Evolutionary conservation across 352 stramenopile species (phyloP), one percentile per base, ranked within the genome.

Genomic region (Globisporangium paroecandrum): DNA sequence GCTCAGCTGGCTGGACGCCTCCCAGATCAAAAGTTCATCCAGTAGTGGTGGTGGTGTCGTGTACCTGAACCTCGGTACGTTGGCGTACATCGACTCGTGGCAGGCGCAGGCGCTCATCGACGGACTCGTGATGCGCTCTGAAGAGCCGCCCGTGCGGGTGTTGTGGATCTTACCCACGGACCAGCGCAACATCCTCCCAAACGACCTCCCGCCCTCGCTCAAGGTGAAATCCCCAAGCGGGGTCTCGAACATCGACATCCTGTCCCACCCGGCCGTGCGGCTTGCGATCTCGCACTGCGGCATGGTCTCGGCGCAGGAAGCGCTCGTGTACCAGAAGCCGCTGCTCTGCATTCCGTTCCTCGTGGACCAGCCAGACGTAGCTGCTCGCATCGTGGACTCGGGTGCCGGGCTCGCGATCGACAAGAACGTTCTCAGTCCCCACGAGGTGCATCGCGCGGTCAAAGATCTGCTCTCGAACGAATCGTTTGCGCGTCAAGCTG

Each of bases 341-440:
- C 65, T 97, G 65, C 63, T 97, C 20, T 97, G 90, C 66, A 90
- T 97, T 22, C 90, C 90, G n/a, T 96, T 96, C 60, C 72, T 95
- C 46, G 82, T 89, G 18, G 90, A 97, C 69, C 90, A 97, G 66
- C 85, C 83, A 0, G 89, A 96, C 65, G 82, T 97, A 1, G 86
- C 89, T 0, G 85, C 88, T 20, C 85, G 89, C 1, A 85, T 96
- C 20, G 78, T 77, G 7, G 89, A 97, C 60, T 75, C 88, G 1
- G 87, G 87, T 15, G 86, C 85, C 15, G 89, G 89, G 2, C 66
- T 92, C 29, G 54, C 75, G 18, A 69, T 97, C 57, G 77, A 95
- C 70, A 95, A 95, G 74, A 91, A 86, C 57, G 69, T 81, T 51
- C 68, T 95, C 15, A 87, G 75, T 2, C 75, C 71, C 3, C 60